A percentile compares a stretch with the other conserved stretches of the same genome.
phyloP scores from a whole-genome alignment of 2,329 filamentous ascomycete genomes.

The Claviceps fusiformis region DNA sequence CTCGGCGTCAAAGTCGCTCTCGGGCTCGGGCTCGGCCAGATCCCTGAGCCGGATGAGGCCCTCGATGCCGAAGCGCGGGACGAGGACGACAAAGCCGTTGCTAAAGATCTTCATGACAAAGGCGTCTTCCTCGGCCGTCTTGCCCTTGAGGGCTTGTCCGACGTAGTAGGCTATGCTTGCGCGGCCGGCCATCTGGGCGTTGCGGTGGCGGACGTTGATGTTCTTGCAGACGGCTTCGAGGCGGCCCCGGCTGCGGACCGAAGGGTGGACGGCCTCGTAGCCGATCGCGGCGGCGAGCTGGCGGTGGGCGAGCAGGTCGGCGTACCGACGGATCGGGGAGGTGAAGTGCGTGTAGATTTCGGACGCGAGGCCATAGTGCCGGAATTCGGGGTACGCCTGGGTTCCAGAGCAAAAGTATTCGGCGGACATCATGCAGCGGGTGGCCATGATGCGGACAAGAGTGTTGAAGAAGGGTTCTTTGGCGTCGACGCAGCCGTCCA shows the following conservation, averaged over 20 bases:
- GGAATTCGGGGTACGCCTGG: slow-evolving; percentile 85
- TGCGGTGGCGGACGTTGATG: slow-evolving; percentile 94
- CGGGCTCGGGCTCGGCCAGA: slow-evolving; percentile 62
- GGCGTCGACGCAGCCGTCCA: slow-evolving; percentile 71
- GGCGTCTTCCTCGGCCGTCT: slow-evolving; percentile 67
- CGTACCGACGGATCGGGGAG: slow-evolving; percentile 90
- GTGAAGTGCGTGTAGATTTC: slow-evolving; percentile 99
- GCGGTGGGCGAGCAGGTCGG: slow-evolving; percentile 86
- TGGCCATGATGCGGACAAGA: slow-evolving; percentile 90
- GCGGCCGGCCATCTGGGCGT: slow-evolving; percentile 87
- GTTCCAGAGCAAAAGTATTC: slow-evolving; percentile 97
- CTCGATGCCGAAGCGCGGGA: slow-evolving; percentile 92
- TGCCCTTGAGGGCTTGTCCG: slow-evolving; percentile 79
- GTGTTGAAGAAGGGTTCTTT: slow-evolving; percentile 95
- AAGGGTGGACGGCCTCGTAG: slow-evolving; percentile 75
- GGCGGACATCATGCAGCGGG: slow-evolving; percentile 96
- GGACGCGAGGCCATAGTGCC: slow-evolving; percentile 89
- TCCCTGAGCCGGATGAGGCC: slow-evolving; percentile 78
- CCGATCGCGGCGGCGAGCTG: slow-evolving; percentile 92
- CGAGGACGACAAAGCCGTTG: slow-evolving; percentile 94
- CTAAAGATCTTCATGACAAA: slow-evolving; percentile 97
- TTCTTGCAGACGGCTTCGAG: slow-evolving; percentile 94
- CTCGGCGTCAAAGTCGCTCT: slow-evolving; percentile 73
- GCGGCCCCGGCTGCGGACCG: slow-evolving; percentile 66
- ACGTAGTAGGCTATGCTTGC: slow-evolving; percentile 97